phyloP scores from a whole-genome alignment of 352 stramenopile genomes.

The Phytophthora idaei region DNA sequence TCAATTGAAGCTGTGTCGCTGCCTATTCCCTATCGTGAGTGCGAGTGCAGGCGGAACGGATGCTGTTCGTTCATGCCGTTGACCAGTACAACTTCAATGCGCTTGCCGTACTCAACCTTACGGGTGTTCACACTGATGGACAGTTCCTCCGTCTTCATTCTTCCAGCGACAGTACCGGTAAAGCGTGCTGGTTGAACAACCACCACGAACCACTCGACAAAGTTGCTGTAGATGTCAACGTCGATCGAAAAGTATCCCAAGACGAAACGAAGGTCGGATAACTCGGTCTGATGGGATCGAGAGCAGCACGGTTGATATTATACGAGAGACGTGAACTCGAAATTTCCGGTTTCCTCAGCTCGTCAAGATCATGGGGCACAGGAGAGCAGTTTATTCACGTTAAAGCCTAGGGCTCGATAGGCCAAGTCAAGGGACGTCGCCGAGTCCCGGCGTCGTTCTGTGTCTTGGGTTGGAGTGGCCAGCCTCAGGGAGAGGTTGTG shows the following conservation, averaged over 20 bases:
- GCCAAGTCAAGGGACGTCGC: no score
- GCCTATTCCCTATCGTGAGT: slow-evolving; percentile 31
- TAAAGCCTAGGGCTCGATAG: no score
- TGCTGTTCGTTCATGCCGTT: slow-evolving; percentile 44
- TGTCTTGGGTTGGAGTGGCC: no score
- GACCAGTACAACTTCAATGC: slow-evolving; percentile 40
- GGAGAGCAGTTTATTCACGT: no score
- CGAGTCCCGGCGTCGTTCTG: no score
- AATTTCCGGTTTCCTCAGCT: no score
- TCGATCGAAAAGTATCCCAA: slow-evolving; percentile 29
- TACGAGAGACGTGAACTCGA: background rate
- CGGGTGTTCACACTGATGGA: slow-evolving; percentile 9
- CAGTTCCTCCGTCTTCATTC: slow-evolving; percentile 24
- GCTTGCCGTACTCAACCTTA: slow-evolving; percentile 31
- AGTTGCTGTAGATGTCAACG: slow-evolving; percentile 19
- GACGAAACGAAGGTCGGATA: slow-evolving; percentile 12
- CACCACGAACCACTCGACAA: background rate
- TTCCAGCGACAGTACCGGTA: slow-evolving; percentile 13
- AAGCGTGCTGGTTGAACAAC: slow-evolving; percentile 26
- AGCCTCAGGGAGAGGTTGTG: no score
- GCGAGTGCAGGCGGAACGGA: slow-evolving; percentile 43
- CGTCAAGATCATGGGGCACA: no score
- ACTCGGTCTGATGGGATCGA: slow-evolving; percentile 18
- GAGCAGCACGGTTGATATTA: background rate
- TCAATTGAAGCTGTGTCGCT: slow-evolving; percentile 20